Evolutionary conservation across 2,329 filamentous ascomycete species (phyloP).

Genomic region (Apiospora rasikravindrae): DNA sequence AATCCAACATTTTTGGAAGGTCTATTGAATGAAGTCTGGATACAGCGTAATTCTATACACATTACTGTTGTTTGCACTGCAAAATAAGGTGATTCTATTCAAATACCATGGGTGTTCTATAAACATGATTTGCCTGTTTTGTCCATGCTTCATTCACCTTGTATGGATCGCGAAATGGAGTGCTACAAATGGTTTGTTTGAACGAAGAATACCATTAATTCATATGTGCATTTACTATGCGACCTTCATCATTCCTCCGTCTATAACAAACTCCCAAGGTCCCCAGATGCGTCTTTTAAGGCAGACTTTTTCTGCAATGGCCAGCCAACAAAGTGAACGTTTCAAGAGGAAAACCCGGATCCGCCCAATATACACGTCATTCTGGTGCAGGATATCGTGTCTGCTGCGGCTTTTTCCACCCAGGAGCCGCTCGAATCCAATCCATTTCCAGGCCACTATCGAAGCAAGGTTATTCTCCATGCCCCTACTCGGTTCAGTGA

Average conservation of each 20-base stretch:
- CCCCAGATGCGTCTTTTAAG: background rate
- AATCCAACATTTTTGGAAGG: background rate
- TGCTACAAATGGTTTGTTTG: background rate
- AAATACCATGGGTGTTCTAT: background rate
- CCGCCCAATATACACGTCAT: background rate
- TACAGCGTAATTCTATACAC: slow-evolving; percentile 4
- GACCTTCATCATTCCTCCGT: background rate
- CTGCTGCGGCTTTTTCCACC: background rate
- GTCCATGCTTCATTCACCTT: background rate
- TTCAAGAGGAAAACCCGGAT: background rate
- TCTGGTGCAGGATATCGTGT: background rate
- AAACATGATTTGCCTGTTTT: background rate
- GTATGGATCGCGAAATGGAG: background rate
- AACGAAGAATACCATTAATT: background rate
- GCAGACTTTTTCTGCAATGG: background rate
- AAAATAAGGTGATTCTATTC: background rate
- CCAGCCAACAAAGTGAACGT: background rate
- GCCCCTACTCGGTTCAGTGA: background rate
- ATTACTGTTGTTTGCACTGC: background rate
- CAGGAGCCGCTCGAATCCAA: background rate
- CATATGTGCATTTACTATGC: slow-evolving; percentile 4
- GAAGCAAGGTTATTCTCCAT: background rate
- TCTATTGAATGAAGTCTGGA: background rate
- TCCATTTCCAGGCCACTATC: background rate
- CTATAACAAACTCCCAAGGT: slow-evolving; percentile 8